Base-by-base conservation (phyloP, 176 grass and related monocot species). In the Saccharum spontaneum region DNA sequence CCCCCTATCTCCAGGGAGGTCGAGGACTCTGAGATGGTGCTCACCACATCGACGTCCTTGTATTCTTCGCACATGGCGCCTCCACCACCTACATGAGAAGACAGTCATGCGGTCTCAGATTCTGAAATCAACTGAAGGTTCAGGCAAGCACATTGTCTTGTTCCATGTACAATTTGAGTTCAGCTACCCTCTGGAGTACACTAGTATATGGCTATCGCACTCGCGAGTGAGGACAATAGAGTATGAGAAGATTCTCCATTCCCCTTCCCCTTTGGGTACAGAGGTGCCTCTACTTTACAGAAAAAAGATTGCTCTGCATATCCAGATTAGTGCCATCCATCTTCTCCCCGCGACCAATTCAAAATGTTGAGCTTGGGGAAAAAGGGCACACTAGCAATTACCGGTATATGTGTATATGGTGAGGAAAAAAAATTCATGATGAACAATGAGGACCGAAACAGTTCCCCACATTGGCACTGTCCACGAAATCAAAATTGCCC, bases 1-100 rank as follows among this genome's bases (percentile, higher is more conserved):
- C 63, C 72, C 23, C 54, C 86, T n/a, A 79, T 81, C 45, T 96
- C 94, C 38, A 82, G 84, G 0, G 91, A 92, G 67, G 91, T 78
- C 0, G 90, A 94, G 16, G 82, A 91, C 40, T 90, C 87, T 0
- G 87, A 92, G 60, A 92, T 81, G 3, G 88, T 92, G 91, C 88
- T 92, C 67, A 97, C 94, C 34, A 97, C 80, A 48, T 99, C 92
- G 9, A 99, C 94, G 39, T 99, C 97, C 85, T 96, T 99, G 88
- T 78, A 99, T 28, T 94, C 94, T 46, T 99, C 91, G 5, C 73
- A 87, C 3, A 86, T 78, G 57, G 46, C n/a, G 0, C 39, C 84
- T 38, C 83, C 95, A 15, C 11, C 28, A 90, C 88, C 84, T 83
- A 33, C 71, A 83, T 55, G 15, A 71, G 55, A 80, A 86, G 18